Conservation (phyloP, 768 basidiomycete genomes). For the Auriculariales sp. region DNA sequence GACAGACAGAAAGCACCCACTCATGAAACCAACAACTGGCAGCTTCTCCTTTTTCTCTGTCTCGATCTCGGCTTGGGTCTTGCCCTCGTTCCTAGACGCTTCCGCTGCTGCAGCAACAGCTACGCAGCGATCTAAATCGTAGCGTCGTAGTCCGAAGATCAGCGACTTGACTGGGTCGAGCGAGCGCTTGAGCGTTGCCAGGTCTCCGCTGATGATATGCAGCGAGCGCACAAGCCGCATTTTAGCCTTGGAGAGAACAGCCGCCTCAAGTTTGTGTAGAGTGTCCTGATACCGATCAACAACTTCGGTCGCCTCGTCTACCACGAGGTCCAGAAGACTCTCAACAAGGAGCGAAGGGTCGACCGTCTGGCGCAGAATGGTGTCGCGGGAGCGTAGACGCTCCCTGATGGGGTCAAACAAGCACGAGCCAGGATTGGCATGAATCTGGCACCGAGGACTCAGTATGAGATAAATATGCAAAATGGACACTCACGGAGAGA, state of each 20-base stretch:
- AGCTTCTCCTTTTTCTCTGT: no score
- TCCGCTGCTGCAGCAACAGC: slow-evolving; percentile 28
- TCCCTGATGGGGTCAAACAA: slow-evolving; percentile 41
- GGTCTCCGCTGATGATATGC: slow-evolving; percentile 62
- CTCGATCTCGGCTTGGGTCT: no score
- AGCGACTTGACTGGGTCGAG: slow-evolving; percentile 57
- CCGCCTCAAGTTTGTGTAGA: slow-evolving; percentile 45
- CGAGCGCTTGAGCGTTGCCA: slow-evolving; percentile 59
- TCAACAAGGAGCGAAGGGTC: slow-evolving; percentile 60
- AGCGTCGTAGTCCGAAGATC: slow-evolving; percentile 51
- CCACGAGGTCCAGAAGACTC: slow-evolving; percentile 54
- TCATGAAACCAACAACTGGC: slow-evolving; percentile 28
- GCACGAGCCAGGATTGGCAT: slow-evolving; percentile 27
- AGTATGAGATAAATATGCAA: no score
- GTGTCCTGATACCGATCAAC: slow-evolving; percentile 53
- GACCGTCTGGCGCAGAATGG: slow-evolving; percentile 42
- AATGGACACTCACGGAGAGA: no score
- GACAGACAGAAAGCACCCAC: no score
- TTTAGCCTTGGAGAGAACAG: slow-evolving; percentile 42
- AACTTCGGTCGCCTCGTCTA: slow-evolving; percentile 53
- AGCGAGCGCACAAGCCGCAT: slow-evolving; percentile 52
- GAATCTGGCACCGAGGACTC: slow-evolving; percentile 51
- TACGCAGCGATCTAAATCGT: slow-evolving; percentile 52
- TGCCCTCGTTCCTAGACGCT: slow-evolving; percentile 4
- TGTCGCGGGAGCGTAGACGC: slow-evolving; percentile 44